A percentile compares a stretch with the other conserved stretches of the same genome.
phyloP scores from a whole-genome alignment of 192 early-diverging fungal genomes.

The Coemansia sp. region DNA sequence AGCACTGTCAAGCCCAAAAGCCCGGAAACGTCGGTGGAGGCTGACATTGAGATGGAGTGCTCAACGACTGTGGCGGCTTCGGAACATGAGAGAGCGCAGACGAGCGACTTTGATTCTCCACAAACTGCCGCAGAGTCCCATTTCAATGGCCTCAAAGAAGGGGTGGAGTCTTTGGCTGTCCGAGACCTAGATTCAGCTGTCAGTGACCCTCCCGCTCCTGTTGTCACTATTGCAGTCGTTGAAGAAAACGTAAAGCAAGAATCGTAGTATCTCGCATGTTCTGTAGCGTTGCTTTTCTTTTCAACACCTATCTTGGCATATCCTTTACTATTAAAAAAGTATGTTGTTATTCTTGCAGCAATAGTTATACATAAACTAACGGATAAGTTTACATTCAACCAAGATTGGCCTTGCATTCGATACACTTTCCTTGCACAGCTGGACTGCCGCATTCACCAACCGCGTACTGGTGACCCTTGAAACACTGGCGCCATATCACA shows the following conservation, averaged over 20 bases:
- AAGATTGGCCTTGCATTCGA: neutral
- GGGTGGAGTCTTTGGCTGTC: slow-evolving; percentile 49
- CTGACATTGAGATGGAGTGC: slow-evolving; percentile 17
- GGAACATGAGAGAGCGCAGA: neutral
- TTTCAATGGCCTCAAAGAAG: slow-evolving; percentile 36
- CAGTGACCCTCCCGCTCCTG: slow-evolving; percentile 2
- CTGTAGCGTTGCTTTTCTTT: neutral
- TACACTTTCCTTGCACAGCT: slow-evolving; percentile 15
- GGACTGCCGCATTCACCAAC: slow-evolving; percentile 49
- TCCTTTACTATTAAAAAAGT: too few species aligned
- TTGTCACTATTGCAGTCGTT: neutral
- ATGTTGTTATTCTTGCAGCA: too few species aligned
- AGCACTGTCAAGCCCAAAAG: slow-evolving; percentile 20
- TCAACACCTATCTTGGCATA: neutral
- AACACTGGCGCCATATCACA: slow-evolving; percentile 23
- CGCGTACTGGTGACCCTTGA: slow-evolving; percentile 31
- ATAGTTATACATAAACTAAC: too few species aligned
- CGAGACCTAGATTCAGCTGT: slow-evolving; percentile 10
- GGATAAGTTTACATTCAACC: too few species aligned
- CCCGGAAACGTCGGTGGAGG: neutral
- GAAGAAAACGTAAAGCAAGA: neutral
- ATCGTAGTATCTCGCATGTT: neutral
- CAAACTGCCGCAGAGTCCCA: slow-evolving; percentile 40
- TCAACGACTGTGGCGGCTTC: neutral
- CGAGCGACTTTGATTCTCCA: slow-evolving; percentile 21